phyloP scores from a whole-genome alignment of 164 flowering plant genomes.

The Hamamelis virginiana region DNA sequence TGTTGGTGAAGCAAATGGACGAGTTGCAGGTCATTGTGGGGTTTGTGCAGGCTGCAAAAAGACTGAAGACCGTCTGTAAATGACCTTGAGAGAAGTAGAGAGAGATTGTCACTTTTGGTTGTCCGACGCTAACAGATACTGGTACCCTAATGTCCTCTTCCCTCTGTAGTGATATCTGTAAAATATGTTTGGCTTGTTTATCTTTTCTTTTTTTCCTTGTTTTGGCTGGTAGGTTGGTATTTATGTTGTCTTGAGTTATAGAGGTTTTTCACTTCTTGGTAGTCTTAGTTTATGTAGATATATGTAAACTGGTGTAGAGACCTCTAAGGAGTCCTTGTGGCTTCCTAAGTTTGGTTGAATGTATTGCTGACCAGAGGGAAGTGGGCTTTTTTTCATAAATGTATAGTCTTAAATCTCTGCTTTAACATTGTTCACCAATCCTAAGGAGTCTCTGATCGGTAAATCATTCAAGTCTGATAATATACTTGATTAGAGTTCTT shows the following conservation, averaged over 20 bases:
- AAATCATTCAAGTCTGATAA: too few species aligned
- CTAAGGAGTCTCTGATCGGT: too few species aligned
- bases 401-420: conserved; percentile 21
- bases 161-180: conserved; percentile 30
- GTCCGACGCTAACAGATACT: conserved; percentile 39
- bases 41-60: conserved; percentile 83
- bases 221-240: conserved; percentile 17
- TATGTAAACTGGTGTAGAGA: conserved; percentile 23
- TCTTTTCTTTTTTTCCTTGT: neutral
- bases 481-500: too few species aligned
- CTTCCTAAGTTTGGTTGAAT: conserved; percentile 21
- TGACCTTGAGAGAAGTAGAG: conserved; percentile 27
- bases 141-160: conserved; percentile 25
- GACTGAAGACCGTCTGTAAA: conserved; percentile 77
- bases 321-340: conserved; percentile 13
- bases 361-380: conserved; percentile 35
- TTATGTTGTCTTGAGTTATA: conserved; percentile 16
- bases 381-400: conserved; percentile 24
- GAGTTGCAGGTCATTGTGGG: conserved; percentile 93
- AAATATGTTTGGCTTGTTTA: conserved; percentile 35
- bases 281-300: conserved; percentile 36
- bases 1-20: conserved; percentile 77
- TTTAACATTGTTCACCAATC: neutral
- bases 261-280: conserved; percentile 21
- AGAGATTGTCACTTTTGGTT: conserved; percentile 14